These are phyloP conservation scores for Xylariaceae sp. DNA, from an alignment of 2,329 filamentous ascomycete species.

Conservation along the genomic window DNA sequence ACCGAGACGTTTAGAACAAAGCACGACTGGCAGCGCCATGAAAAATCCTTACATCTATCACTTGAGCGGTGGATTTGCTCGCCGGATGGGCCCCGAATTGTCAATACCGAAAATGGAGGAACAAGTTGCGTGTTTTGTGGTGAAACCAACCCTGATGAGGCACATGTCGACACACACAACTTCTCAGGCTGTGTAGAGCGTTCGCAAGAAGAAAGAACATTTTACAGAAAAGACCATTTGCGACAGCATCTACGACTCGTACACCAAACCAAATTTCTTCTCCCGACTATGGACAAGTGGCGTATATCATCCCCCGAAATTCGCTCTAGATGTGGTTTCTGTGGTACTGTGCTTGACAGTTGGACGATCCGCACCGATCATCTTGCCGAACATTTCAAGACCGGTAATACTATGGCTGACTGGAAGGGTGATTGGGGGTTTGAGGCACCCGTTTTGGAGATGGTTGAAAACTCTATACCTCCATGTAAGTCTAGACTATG, in stretches of 20 bases:
- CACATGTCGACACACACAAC: constrained; percentile 57
- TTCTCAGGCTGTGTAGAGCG: constrained; percentile 65
- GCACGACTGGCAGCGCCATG: constrained; percentile 68
- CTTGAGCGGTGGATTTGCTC: constrained; percentile 64
- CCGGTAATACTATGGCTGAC: constrained; percentile 61
- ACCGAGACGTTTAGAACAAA: constrained; percentile 65
- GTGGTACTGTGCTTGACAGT: constrained; percentile 56
- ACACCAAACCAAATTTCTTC: constrained; percentile 57
- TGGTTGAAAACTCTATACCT: constrained; percentile 64
- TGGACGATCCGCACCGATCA: constrained; percentile 61
- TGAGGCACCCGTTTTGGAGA: constrained; percentile 54
- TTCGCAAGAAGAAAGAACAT: constrained; percentile 56
- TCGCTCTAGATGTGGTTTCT: constrained; percentile 63
- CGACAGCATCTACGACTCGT: constrained; percentile 62
- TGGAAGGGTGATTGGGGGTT: constrained; percentile 71
- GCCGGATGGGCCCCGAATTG: constrained; percentile 51
- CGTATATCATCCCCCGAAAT: constrained; percentile 58
- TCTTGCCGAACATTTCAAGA: constrained; percentile 65
- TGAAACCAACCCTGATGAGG: constrained; percentile 49
- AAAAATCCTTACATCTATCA: constrained; percentile 63
- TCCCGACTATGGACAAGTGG: constrained; percentile 64
- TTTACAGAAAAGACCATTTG: constrained; percentile 65
- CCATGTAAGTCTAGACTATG: constrained; percentile 50
- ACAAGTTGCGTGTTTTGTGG: constrained; percentile 58
- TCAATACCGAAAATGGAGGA: constrained; percentile 57